A percentile compares a stretch with the other conserved stretches of the same genome.
phyloP scores from a whole-genome alignment of 805 yeast genomes.

The Ogataea dorogensis region DNA sequence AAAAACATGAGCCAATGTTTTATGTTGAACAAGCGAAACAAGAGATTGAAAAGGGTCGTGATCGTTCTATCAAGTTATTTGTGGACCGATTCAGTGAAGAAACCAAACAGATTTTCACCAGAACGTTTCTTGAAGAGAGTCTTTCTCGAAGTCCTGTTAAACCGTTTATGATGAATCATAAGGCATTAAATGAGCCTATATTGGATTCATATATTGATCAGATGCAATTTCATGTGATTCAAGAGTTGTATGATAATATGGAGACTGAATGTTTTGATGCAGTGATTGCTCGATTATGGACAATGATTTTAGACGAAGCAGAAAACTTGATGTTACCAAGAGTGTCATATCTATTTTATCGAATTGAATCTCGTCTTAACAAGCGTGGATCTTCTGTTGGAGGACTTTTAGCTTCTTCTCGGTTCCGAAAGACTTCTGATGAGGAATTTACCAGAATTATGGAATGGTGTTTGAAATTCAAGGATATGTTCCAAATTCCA shows the following conservation, averaged over 20 bases:
- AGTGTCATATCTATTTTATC: slow-evolving; percentile 42
- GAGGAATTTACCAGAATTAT: slow-evolving; percentile 29
- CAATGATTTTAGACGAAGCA: slow-evolving; percentile 62
- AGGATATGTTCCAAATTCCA: slow-evolving; percentile 29
- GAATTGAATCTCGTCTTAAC: slow-evolving; percentile 19
- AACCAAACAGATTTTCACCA: slow-evolving; percentile 48
- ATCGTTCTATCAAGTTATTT: slow-evolving; percentile 63
- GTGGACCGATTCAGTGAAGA: slow-evolving; percentile 71
- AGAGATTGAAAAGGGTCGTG: slow-evolving; percentile 59
- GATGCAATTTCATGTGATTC: slow-evolving; percentile 25
- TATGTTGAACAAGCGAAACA: slow-evolving; percentile 76
- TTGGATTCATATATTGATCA: slow-evolving; percentile 25
- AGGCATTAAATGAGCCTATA: slow-evolving; percentile 23
- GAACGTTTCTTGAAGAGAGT: slow-evolving; percentile 25
- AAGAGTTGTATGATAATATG: slow-evolving; percentile 29
- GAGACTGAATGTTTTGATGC: slow-evolving; percentile 33
- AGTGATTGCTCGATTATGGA: slow-evolving; percentile 61
- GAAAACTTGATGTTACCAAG: slow-evolving; percentile 76
- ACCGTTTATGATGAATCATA: slow-evolving; percentile 19
- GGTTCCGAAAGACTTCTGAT: slow-evolving; percentile 20
- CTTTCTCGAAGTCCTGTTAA: slow-evolving; percentile 21
- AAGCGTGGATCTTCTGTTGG: slow-evolving; percentile 17
- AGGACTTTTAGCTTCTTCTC: slow-evolving; percentile 8
- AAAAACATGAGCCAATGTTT: slow-evolving; percentile 75
- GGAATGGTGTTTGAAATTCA: slow-evolving; percentile 33